phyloP scores from a whole-genome alignment of 2,329 filamentous ascomycete species.

The Triangularia verruculosa region DNA sequence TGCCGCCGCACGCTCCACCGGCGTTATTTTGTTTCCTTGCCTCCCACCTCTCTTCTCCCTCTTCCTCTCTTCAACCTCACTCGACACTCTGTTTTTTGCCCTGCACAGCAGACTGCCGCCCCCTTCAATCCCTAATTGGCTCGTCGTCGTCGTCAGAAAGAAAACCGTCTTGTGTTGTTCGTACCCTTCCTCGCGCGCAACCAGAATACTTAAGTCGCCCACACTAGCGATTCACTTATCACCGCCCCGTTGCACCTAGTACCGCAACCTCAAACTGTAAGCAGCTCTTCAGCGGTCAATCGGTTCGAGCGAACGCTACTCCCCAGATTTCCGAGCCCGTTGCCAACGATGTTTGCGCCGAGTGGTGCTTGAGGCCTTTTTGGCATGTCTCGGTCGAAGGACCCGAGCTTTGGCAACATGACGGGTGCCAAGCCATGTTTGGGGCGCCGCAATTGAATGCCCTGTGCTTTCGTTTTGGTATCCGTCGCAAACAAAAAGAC shows the following conservation, averaged over 20 bases:
- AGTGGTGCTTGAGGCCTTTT: not conserved
- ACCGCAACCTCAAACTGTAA: slow-evolving; percentile 14
- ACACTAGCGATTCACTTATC: not conserved
- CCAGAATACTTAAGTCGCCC: not conserved
- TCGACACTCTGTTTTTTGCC: slow-evolving; percentile 17
- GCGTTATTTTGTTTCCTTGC: slow-evolving; percentile 28
- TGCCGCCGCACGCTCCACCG: slow-evolving; percentile 17
- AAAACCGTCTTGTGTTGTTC: slow-evolving; percentile 30
- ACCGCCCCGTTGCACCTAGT: not conserved
- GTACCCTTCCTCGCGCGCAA: slow-evolving; percentile 3
- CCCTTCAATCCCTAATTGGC: slow-evolving; percentile 17
- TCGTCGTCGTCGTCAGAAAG: slow-evolving; percentile 17
- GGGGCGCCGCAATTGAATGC: not conserved
- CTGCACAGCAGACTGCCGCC: slow-evolving; percentile 8
- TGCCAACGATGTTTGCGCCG: not conserved
- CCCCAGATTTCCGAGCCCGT: not conserved
- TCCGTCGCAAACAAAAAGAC: not conserved
- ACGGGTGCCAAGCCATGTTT: slow-evolving; percentile 23
- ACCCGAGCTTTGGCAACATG: slow-evolving; percentile 13
- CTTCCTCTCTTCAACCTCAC: slow-evolving; percentile 27
- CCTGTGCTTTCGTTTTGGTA: not conserved
- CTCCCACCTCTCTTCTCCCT: slow-evolving; percentile 20
- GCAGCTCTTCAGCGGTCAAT: slow-evolving; percentile 10
- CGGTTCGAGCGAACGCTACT: not conserved
- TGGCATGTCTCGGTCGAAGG: not conserved